Evolutionary conservation across 176 grass and related monocot species (phyloP).

Genomic region (Bromus sterilis): DNA sequence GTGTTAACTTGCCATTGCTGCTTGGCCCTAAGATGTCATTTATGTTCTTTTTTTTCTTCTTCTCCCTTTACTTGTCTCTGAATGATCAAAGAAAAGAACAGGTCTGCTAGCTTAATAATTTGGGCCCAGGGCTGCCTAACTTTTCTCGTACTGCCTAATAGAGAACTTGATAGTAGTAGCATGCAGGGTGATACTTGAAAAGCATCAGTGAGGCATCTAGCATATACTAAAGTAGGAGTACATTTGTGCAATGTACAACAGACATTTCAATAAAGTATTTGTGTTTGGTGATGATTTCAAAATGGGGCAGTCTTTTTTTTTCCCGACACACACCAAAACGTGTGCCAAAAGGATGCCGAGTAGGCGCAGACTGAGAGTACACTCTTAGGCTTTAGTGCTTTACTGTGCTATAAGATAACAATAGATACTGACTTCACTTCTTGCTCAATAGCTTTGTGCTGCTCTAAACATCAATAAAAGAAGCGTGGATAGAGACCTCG

Average conservation of each 20-base stretch:
- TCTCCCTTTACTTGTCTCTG: neutral
- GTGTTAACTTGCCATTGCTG: neutral
- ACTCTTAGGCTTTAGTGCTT: neutral
- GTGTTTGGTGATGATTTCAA: conserved; percentile 12
- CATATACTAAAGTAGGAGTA: neutral
- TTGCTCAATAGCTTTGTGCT: conserved; percentile 63
- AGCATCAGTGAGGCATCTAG: neutral
- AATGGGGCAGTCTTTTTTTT: neutral
- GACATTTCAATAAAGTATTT: conserved; percentile 6
- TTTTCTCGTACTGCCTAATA: neutral
- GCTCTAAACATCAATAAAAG: conserved; percentile 86
- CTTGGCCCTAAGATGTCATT: neutral
- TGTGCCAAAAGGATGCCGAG: too few relatives aligned
- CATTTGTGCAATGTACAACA: neutral
- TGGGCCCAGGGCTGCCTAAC: neutral
- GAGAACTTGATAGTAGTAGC: neutral
- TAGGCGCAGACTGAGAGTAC: neutral
- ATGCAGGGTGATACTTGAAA: neutral
- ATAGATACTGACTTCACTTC: conserved; percentile 21
- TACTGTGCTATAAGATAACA: neutral
- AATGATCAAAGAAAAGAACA: neutral
- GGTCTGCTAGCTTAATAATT: conserved; percentile 11
- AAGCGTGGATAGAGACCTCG: conserved; percentile 94
- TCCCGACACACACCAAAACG: too few relatives aligned
- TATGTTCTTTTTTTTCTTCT: neutral